A percentile compares a stretch with the other conserved stretches of the same genome.
Conservation (phyloP, 2,329 filamentous ascomycete genomes). For the Aspergillus vadensis region DNA sequence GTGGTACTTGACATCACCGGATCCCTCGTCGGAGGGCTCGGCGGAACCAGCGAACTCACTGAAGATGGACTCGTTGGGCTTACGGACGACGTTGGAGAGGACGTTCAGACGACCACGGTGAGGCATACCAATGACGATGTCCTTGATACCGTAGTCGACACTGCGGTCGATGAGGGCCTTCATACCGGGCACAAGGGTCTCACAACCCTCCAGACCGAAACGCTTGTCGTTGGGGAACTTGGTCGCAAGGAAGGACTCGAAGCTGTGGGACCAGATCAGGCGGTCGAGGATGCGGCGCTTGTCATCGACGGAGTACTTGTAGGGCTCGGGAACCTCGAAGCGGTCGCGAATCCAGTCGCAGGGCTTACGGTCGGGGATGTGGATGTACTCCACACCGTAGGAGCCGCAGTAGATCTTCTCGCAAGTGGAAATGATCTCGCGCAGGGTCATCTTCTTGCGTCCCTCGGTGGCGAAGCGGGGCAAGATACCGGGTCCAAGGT, state of each 20-base stretch:
- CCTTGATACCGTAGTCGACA: constrained; percentile 97
- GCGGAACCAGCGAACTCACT: constrained; percentile 91
- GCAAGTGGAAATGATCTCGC: constrained; percentile 90
- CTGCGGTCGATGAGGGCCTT: constrained; percentile 98
- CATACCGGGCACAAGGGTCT: constrained; percentile 97
- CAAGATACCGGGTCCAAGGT: constrained; percentile 88
- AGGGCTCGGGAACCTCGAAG: constrained; percentile 88
- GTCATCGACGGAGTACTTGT: constrained; percentile 97
- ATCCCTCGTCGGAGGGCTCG: constrained; percentile 90
- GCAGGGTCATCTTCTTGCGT: constrained; percentile 92
- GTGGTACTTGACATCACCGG: constrained; percentile 99
- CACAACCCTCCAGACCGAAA: constrained; percentile 96
- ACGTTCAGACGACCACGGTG: constrained; percentile 98
- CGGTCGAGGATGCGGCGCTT: constrained; percentile 97
- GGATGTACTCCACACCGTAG: constrained; percentile 98
- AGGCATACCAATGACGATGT: constrained; percentile 99
- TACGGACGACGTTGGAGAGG: constrained; percentile 95
- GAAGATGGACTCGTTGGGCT: constrained; percentile 99
- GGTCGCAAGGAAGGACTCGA: constrained; percentile 90
- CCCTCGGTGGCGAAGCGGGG: constrained; percentile 87
- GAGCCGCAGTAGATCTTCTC: constrained; percentile 96
- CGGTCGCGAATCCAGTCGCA: constrained; percentile 98
- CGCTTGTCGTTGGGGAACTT: constrained; percentile 99
- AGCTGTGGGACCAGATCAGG: constrained; percentile 97
- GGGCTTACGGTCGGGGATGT: constrained; percentile 95